Evolutionary conservation across 495 filamentous ascomycete species (phyloP), one percentile per base, ranked within the genome.

Genomic region (Trichodelitschia bisporula): DNA sequence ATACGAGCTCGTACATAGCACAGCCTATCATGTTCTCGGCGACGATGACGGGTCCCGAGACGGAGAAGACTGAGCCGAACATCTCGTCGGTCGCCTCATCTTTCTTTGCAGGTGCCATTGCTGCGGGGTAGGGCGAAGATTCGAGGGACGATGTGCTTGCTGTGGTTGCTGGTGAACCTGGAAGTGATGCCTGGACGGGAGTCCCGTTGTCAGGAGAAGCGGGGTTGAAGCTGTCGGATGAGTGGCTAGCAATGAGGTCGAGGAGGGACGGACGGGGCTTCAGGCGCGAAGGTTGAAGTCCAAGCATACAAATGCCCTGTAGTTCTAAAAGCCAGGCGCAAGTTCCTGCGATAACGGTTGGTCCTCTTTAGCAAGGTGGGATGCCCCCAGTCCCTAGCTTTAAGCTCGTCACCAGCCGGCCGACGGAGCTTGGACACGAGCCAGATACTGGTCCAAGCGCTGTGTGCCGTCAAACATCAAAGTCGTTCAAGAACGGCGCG

Each of bases 1-100:
- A 36, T 56, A 84, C 84, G 66, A 99, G 58, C 59, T 99, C 86
- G 63, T 99, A 93, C 89, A 99, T 95, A 46, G 86, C 82, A 70
- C 86, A 89, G 47, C 86, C 86, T 47, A 82, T 76, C 83, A 95
- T 92, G 51, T 93, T 69, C 60, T 95, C 83, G 48, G 89, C 86
- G 41, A 95, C 69, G 40, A 95, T 72, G 57, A 99, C 86, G 42
- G 86, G 89, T 31, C 76, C 76, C 28, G 77, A 80, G 30, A 83
- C 61, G 33, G 76, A 82, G 61, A 67, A 82, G 50, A 83, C 73
- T 43, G 69, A 68, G 47, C 76, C 68, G 62, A 30, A 9, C 26
- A 28, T 38, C 6, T 57, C 47, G 33, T 68, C 61, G 27, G 55
- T 58, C 36, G 41, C 49, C 32, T 60, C 52, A 10, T 27, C 30